These are phyloP conservation scores for Neofusicoccum sp. DNA, from an alignment of 2,329 filamentous ascomycete species.

Conservation along the genomic window DNA sequence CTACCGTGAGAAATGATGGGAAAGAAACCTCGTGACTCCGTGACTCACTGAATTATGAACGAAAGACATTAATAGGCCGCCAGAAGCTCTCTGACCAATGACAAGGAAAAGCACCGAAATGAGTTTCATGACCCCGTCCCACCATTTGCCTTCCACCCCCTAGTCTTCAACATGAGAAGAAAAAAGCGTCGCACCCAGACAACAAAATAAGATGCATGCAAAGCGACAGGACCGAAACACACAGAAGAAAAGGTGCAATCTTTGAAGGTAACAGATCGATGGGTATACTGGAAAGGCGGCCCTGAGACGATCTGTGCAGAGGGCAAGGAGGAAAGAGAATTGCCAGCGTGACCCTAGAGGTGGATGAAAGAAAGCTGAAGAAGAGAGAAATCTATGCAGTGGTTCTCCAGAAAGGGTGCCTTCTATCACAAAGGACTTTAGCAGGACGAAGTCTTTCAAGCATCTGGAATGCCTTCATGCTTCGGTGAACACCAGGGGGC, in stretches of 20 bases:
- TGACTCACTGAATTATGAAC: conserved; percentile 9
- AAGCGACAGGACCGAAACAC: neutral
- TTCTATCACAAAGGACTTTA: conserved; percentile 8
- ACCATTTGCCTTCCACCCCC: neutral
- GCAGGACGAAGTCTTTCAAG: neutral
- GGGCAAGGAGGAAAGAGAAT: neutral
- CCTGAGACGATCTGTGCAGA: conserved; percentile 3
- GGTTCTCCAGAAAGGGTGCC: conserved; percentile 4
- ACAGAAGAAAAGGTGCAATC: conserved; percentile 9
- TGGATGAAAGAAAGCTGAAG: neutral
- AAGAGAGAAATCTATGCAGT: conserved; percentile 9
- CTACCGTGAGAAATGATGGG: neutral
- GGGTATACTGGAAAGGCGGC: conserved; percentile 16
- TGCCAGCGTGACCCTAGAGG: neutral
- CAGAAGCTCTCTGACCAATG: neutral
- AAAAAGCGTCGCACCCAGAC: neutral
- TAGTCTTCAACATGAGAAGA: conserved; percentile 1
- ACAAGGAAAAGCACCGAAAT: conserved; percentile 1
- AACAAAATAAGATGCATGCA: neutral
- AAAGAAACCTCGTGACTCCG: conserved; percentile 9
- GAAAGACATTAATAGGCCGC: conserved; percentile 15
- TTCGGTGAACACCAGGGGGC: neutral
- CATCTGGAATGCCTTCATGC: conserved; percentile 2
- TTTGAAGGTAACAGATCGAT: conserved; percentile 15
- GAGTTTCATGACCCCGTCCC: conserved; percentile 1